phyloP scores from a whole-genome alignment of 805 yeast genomes.

The Debaryomyces castellii region DNA sequence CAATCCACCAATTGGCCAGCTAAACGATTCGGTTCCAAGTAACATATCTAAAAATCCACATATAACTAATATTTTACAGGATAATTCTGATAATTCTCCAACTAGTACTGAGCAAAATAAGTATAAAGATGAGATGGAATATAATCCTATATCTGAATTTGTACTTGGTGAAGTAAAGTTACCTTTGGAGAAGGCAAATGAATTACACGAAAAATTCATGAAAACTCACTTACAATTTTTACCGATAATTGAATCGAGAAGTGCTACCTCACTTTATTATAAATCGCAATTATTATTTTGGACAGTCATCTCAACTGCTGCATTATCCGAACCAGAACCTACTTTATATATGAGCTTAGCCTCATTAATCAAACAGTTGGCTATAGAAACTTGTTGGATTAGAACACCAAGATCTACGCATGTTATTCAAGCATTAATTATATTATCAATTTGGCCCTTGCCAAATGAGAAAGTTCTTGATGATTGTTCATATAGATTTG shows the following conservation, averaged over 20 bases:
- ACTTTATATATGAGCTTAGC: conserved; percentile 72
- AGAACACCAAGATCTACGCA: conserved; percentile 92
- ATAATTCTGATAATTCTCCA: conserved; percentile 32
- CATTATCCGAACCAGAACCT: conserved; percentile 85
- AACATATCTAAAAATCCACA: conserved; percentile 5
- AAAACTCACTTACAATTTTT: conserved; percentile 67
- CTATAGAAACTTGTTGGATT: conserved; percentile 91
- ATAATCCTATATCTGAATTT: conserved; percentile 52
- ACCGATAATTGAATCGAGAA: conserved; percentile 71
- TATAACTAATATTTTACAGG: conserved; percentile 20
- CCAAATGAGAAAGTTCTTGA: conserved; percentile 91
- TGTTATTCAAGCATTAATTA: conserved; percentile 83
- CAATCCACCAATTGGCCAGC: conserved; percentile 7
- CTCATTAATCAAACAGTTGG: conserved; percentile 77
- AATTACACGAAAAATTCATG: conserved; percentile 70
- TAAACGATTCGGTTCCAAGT: conserved; percentile 14
- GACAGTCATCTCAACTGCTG: conserved; percentile 86
- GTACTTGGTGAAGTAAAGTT: conserved; percentile 74
- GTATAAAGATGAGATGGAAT: conserved; percentile 7
- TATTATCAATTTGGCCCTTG: conserved; percentile 87
- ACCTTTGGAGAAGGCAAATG: conserved; percentile 64
- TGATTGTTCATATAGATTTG: conserved; percentile 86
- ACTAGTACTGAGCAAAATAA: conserved; percentile 2
- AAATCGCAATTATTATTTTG: conserved; percentile 86
- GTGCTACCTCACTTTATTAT: conserved; percentile 74